Base-by-base conservation (phyloP, 2,329 filamentous ascomycete genomes). In the Ambrosiella cleistominuta region DNA sequence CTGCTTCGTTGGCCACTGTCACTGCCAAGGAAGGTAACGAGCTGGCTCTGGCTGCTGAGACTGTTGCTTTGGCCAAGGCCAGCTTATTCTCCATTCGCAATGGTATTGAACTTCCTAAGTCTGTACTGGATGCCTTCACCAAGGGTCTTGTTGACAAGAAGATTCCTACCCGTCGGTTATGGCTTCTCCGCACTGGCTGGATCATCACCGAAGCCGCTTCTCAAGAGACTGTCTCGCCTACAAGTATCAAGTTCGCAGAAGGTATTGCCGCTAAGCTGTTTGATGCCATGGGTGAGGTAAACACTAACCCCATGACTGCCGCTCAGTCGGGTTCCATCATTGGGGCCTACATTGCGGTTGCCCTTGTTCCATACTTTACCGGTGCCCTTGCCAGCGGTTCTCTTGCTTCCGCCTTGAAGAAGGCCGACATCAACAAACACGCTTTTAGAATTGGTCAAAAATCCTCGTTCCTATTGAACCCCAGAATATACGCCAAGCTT, bases 101-200 rank as follows among this genome's bases (percentile, higher is more conserved):
- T 36, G 78, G 74, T 27, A 69, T 75, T 1, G 75, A 82, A 40
- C 66, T 89, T 13, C 81, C 85, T 9, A 85, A 85, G 64, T 68
- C 81, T 3, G 76, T 85, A 1, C 68, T 82, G 1, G 88, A 91
- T 65, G 75, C 81, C 0, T 83, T 94, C 64, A 71, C 78, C 36
- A 97, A 95, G 70, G 93, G 91, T 1, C 75, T 94, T 49, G 75
- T 77, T 7, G 93, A 98, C 63, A 98, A 97, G 70, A 88, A 89
- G 64, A 72, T 86, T 1, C 76, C 82, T 5, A 80, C 86, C 57
- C 83, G 87, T 36, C 87, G 84, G 62, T 71, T 88, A 19, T 98
- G 93, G 93, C 77, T 88, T 56, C 73, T 93, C 42, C 81, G 82
- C 45, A 72, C 84, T 39, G 88, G 86, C 45, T 80, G 87, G 38